phyloP scores from a whole-genome alignment of 768 basidiomycete genomes.

The Boletales sp. region DNA sequence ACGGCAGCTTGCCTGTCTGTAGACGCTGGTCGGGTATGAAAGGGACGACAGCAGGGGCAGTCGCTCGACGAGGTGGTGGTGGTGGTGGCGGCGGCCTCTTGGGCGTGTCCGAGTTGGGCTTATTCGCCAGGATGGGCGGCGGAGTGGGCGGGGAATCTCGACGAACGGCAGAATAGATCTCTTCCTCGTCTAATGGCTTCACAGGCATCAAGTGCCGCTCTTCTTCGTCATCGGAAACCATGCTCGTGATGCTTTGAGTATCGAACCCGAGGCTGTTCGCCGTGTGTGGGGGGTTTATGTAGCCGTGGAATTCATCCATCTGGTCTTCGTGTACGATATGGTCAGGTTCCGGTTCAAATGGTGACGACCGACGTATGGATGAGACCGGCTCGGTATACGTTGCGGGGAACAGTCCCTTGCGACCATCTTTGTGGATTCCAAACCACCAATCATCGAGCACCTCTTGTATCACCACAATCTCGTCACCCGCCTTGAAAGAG shows the following conservation, averaged over 20 bases:
- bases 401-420: conserved; percentile 77
- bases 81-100: conserved; percentile 59
- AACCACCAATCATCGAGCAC: conserved; percentile 92
- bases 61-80: conserved; percentile 49
- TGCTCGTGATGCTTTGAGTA: conserved; percentile 42
- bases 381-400: conserved; percentile 57
- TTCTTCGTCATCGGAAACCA: conserved; percentile 43
- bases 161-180: conserved; percentile 19
- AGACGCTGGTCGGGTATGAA: conserved; percentile 47
- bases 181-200: conserved; percentile 24
- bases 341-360: conserved; percentile 30
- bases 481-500: conserved; percentile 66
- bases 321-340: conserved; percentile 11
- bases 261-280: conserved; percentile 24
- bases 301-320: conserved; percentile 19
- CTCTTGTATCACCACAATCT: conserved; percentile 74
- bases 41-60: conserved; percentile 29
- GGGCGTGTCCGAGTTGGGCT: conserved; percentile 21
- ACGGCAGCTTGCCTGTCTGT: conserved; percentile 13
- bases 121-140: conserved; percentile 20
- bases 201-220: conserved; percentile 32
- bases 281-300: conserved; percentile 22
- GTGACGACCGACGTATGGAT: conserved; percentile 22
- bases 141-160: conserved; percentile 7
- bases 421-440: conserved; percentile 62